Evolutionary conservation across 2,329 filamentous ascomycete species (phyloP).

Genomic region (Ceratocystis eucalypticola): DNA sequence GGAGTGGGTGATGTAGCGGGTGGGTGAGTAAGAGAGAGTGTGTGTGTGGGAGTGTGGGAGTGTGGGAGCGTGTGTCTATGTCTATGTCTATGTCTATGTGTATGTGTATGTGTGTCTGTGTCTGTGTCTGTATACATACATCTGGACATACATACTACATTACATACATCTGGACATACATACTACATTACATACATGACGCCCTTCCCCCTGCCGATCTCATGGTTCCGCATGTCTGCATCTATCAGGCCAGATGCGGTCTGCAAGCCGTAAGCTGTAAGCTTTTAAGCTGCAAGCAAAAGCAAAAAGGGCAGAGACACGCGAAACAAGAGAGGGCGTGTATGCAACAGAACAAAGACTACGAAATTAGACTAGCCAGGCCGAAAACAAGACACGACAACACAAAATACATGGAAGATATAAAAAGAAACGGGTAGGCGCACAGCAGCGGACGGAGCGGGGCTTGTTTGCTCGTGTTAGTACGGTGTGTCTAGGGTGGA

Average conservation of each 20-base stretch:
- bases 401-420: not conserved
- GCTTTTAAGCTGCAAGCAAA: too few relatives aligned
- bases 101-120: too few relatives aligned
- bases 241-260: constrained; percentile 2
- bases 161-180: not conserved
- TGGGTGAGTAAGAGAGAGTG: too few relatives aligned
- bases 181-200: not conserved
- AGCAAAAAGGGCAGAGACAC: not conserved
- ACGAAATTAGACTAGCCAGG: too few relatives aligned
- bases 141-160: not conserved
- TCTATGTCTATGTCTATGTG: too few relatives aligned
- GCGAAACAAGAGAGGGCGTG: not conserved
- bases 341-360: not conserved
- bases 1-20: too few relatives aligned
- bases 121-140: not conserved
- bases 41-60: too few relatives aligned
- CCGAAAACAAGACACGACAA: not conserved
- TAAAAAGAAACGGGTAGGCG: not conserved
- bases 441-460: too few relatives aligned
- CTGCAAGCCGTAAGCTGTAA: not conserved
- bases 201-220: not conserved
- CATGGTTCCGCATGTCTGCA: constrained; percentile 1
- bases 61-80: too few relatives aligned
- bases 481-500: too few relatives aligned
- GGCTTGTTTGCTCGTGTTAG: too few relatives aligned